These are phyloP conservation scores for Sarcodon sp. DNA, from an alignment of 768 basidiomycete genomes.

Conservation along the genomic window DNA sequence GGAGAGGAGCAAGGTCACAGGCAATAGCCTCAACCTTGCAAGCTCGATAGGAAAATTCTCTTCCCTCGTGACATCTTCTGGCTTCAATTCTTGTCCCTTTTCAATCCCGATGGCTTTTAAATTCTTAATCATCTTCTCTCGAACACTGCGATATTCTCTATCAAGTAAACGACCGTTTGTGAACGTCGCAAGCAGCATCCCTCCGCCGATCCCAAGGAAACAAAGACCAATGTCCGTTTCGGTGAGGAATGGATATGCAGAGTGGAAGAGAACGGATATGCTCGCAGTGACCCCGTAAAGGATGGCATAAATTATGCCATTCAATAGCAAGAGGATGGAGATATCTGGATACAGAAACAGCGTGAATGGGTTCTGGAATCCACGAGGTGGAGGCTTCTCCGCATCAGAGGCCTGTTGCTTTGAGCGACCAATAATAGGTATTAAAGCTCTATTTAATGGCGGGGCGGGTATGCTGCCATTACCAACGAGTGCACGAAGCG, in stretches of 20 bases:
- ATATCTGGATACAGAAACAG: slow-evolving; percentile 46
- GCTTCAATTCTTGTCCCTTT: slow-evolving; percentile 7
- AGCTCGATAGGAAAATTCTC: slow-evolving; percentile 47
- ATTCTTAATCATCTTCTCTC: slow-evolving; percentile 10
- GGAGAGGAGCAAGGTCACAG: slow-evolving; percentile 26
- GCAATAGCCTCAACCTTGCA: slow-evolving; percentile 37
- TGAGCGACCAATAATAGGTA: slow-evolving; percentile 17
- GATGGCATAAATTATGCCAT: slow-evolving; percentile 37
- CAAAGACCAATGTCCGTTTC: slow-evolving; percentile 65
- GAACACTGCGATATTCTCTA: slow-evolving; percentile 41
- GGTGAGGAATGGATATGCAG: slow-evolving; percentile 42
- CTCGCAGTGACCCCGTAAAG: slow-evolving; percentile 51
- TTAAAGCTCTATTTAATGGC: slow-evolving; percentile 15
- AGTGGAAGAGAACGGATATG: slow-evolving; percentile 46
- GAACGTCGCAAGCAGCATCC: slow-evolving; percentile 49
- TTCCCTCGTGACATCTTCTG: slow-evolving; percentile 15
- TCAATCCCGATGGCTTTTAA: neutral
- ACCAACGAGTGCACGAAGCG: slow-evolving; percentile 29
- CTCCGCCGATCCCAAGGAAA: slow-evolving; percentile 66
- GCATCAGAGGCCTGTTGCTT: slow-evolving; percentile 1
- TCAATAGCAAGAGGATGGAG: slow-evolving; percentile 38
- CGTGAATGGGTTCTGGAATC: slow-evolving; percentile 39
- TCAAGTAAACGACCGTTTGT: slow-evolving; percentile 53
- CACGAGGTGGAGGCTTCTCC: slow-evolving; percentile 15
- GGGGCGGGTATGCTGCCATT: slow-evolving; percentile 25